phyloP scores from a whole-genome alignment of 73 alveolate genomes.

The Paramecium biaurelia region DNA sequence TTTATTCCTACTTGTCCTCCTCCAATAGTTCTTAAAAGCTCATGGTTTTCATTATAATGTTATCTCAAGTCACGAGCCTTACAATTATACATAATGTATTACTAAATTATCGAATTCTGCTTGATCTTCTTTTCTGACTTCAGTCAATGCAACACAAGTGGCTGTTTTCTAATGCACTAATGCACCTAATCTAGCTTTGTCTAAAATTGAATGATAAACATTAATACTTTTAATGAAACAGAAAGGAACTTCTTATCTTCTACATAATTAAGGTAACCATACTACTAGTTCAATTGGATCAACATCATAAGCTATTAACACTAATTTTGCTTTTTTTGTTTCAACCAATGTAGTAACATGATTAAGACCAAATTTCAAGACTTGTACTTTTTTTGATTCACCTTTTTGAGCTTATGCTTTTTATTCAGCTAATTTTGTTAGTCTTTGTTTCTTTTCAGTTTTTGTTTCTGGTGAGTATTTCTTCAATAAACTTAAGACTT shows the following conservation, averaged over 20 bases:
- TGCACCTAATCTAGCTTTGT: slow-evolving; percentile 95
- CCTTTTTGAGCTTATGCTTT: slow-evolving; percentile 82
- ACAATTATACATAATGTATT: background rate
- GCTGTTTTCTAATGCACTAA: slow-evolving; percentile 98
- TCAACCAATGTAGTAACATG: slow-evolving; percentile 98
- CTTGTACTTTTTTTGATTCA: slow-evolving; percentile 79
- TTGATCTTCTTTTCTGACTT: slow-evolving; percentile 93
- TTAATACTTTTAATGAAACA: slow-evolving; percentile 81
- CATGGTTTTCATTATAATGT: slow-evolving; percentile 70
- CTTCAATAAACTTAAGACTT: slow-evolving; percentile 79
- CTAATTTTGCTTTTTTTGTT: slow-evolving; percentile 96
- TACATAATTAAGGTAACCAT: slow-evolving; percentile 96
- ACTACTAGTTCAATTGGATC: slow-evolving; percentile 97
- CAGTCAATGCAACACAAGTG: slow-evolving; percentile 97
- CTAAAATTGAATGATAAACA: background rate
- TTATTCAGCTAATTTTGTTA: slow-evolving; percentile 87
- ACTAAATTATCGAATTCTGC: slow-evolving; percentile 75
- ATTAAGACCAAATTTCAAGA: slow-evolving; percentile 96
- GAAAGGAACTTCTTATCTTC: slow-evolving; percentile 94
- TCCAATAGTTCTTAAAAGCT: slow-evolving; percentile 66
- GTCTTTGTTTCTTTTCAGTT: slow-evolving; percentile 74
- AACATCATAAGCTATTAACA: slow-evolving; percentile 97
- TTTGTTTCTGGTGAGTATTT: slow-evolving; percentile 93
- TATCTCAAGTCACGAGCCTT: slow-evolving; percentile 29
- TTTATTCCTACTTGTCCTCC: slow-evolving; percentile 64